Conservation (phyloP, 768 basidiomycete species). For the Lepiota brunneoincarnata region DNA sequence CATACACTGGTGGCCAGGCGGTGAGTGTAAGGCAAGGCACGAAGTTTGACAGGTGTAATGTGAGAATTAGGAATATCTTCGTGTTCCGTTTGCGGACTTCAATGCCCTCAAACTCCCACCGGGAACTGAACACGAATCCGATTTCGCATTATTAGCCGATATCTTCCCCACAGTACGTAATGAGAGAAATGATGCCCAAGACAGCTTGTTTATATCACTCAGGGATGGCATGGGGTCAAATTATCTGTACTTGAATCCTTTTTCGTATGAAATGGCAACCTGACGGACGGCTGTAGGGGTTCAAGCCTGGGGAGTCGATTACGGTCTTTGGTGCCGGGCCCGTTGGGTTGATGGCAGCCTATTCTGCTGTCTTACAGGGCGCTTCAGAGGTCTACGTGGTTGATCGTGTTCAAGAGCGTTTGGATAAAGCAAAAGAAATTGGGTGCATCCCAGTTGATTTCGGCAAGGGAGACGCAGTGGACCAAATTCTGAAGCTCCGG, state of each 20-base stretch:
- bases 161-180: constrained; percentile 52
- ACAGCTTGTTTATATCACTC: not conserved
- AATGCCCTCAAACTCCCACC: constrained; percentile 50
- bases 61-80: constrained; percentile 44
- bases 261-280: not conserved
- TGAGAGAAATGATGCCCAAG: not conserved
- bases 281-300: constrained; percentile 24
- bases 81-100: constrained; percentile 57
- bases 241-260: constrained; percentile 32
- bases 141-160: constrained; percentile 53
- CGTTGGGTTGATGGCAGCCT: constrained; percentile 57
- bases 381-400: constrained; percentile 54
- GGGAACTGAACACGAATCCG: constrained; percentile 52
- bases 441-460: constrained; percentile 52
- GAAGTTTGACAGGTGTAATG: not conserved
- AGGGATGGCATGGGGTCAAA: constrained; percentile 54
- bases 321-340: constrained; percentile 54
- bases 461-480: constrained; percentile 42
- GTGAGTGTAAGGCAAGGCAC: constrained; percentile 22
- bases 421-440: constrained; percentile 50
- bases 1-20: constrained; percentile 53
- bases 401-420: constrained; percentile 52
- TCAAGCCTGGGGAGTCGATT: constrained; percentile 49
- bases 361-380: constrained; percentile 50
- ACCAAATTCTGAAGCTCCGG: constrained; percentile 42